phyloP scores from a whole-genome alignment of 305 asterid species.

The Rubia tinctorum region DNA sequence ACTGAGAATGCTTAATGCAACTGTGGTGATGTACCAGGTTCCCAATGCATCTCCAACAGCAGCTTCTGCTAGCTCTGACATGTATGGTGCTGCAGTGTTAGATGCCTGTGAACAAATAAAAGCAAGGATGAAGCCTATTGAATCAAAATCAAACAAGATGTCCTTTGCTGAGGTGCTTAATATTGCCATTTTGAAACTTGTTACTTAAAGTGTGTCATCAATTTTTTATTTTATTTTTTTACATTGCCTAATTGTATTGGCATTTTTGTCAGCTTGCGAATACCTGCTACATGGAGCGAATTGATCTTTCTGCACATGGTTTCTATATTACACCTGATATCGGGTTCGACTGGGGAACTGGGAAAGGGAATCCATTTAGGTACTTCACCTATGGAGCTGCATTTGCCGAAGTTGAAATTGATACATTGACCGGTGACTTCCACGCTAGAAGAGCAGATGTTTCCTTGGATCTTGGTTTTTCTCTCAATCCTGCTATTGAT shows the following conservation, averaged over 20 bases:
- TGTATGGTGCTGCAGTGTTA: conserved; percentile 95
- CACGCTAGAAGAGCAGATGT: conserved; percentile 83
- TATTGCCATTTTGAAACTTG: not conserved
- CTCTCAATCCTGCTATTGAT: conserved; percentile 94
- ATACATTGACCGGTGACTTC: conserved; percentile 89
- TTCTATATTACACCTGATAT: conserved; percentile 76
- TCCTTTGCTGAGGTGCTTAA: conserved; percentile 79
- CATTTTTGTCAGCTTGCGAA: conserved; percentile 51
- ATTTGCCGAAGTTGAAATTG: conserved; percentile 93
- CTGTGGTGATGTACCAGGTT: conserved; percentile 42
- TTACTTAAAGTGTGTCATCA: not conserved
- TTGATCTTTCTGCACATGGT: conserved; percentile 96
- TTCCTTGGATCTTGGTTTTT: conserved; percentile 80
- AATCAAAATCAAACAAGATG: conserved; percentile 44
- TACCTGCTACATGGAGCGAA: conserved; percentile 85
- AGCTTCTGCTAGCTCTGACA: conserved; percentile 98
- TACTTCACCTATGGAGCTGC: conserved; percentile 95
- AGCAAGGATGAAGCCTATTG: conserved; percentile 79
- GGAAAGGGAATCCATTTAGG: conserved; percentile 70
- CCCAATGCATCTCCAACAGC: conserved; percentile 99
- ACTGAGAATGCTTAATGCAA: not conserved
- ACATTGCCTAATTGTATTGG: not conserved
- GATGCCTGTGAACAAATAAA: conserved; percentile 96
- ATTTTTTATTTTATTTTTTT: not conserved
- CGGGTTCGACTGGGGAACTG: conserved; percentile 75